Base-by-base conservation (phyloP, 2,329 filamentous ascomycete species). In the Trichoderma atrobrunneum region DNA sequence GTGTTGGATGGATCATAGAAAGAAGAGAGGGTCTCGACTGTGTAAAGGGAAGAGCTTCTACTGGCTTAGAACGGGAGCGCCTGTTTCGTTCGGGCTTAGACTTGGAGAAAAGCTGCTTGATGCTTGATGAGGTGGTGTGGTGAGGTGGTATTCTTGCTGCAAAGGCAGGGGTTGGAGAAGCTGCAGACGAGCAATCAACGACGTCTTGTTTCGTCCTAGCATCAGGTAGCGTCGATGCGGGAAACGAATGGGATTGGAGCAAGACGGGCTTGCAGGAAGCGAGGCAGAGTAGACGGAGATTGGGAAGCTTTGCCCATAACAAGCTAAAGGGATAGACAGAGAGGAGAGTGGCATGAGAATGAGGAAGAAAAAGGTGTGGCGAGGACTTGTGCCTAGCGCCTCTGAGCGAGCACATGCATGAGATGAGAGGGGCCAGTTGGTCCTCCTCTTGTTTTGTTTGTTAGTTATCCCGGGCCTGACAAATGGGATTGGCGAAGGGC, bases 111-210 rank as follows among this genome's bases (percentile, higher is more conserved):
- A 69, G 36, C 54, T 67, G 64, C 66, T 69, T 61, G 56, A 61
- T 34, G 66, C 66, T 61, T 70, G 56, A 28, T 54, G 66, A 70
- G 43, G 66, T 62, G 66, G 66, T 70, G 66, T 70, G 66, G 39
- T 70, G 66, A 70, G 39, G 66, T 70, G 66, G 57, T 70, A 70
- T 70, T 70, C 57, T 61, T 57, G 24, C 60, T 67, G 51, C 64
- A 51, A 36, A 36, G 24, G 61, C 24, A 24, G 26, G 36, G 61
- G 28, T 51, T 21, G 18, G 12, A n/a, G 10, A 28, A 61, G 36
- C 61, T 54, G 66, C 66, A 70, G 64, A 51, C 66, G n/a, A 61
- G 36, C 64, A 39, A 39, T 39, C 24, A 56, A 67, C 16, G 24
- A 18, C 51, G 24, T 6, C 48, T 63, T 26, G 26, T 39, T 28